Base-by-base conservation (phyloP, 352 stramenopile genomes). In the Halophytophthora batemanensis region DNA sequence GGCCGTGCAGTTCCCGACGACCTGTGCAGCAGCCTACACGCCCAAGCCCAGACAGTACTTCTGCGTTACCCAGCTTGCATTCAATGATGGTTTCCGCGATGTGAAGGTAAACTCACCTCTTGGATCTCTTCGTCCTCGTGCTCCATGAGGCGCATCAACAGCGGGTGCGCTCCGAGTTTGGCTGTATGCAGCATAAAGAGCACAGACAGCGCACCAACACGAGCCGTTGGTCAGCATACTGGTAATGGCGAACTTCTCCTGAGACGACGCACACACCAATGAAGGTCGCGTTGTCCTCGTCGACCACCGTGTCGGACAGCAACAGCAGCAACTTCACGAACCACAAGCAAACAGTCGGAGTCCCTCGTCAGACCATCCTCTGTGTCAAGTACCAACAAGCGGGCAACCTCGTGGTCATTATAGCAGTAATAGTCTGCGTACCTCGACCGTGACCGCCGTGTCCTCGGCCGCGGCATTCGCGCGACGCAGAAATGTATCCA, bases 261-360 rank as follows among this genome's bases (percentile, higher is more conserved):
- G 11, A 6, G 33, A 38, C 15, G 33, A 17, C 18, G 3, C 38
- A 56, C 73, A 52, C 39, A 90, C 80, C 80, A 21, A 81, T 67
- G 41, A 85, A 90, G 6, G 75, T 88, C 28, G 81, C 74, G 56
- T 93, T 91, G 67, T 93, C 80, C 64, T 91, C 80, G 60, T 93
- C 80, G 12, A 71, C 55, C n/a, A 88, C 55, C 11, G 68, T 73
- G 31, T 76, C 62, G 6, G 83, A 72, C 8, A 91, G 67, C 11
- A 82, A 37, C 44, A 69, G 18, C n/a, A 86, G 51, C 8, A 71
- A 22, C 71, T 86, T 41, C 14, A 17, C 33, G 33, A 38, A 13
- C 11, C 15, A 38, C 33, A 38, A 48, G 19, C 19, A 5, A 39
- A 15, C 1, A n/a, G 1, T 23, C 37, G 44, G 19, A 28, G 7